These are phyloP conservation scores for Dactylorhiza incarnata DNA, from an alignment of 106 monocot species.

Conservation along the genomic window DNA sequence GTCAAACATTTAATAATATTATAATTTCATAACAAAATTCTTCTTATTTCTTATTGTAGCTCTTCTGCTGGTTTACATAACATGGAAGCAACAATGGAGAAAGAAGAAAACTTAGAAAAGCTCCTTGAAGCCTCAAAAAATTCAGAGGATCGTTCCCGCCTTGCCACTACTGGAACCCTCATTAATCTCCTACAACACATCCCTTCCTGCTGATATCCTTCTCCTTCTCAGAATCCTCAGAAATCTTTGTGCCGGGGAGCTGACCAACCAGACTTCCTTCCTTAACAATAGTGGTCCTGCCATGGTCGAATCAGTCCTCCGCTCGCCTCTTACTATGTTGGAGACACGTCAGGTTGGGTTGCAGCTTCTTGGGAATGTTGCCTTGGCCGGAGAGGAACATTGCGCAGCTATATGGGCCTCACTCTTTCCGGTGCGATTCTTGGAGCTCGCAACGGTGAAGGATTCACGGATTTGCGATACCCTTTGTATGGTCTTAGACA, in stretches of 20 bases:
- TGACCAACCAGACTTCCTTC: slow-evolving; percentile 43
- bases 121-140: slow-evolving; percentile 41
- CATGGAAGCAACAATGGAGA: neutral
- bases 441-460: slow-evolving; percentile 28
- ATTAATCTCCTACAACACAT: slow-evolving; percentile 24
- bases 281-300: slow-evolving; percentile 28
- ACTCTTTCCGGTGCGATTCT: slow-evolving; percentile 36
- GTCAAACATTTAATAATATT: too few relatives aligned
- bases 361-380: slow-evolving; percentile 66
- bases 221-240: slow-evolving; percentile 54
- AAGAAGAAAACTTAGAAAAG: slow-evolving; percentile 20
- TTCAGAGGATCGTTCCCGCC: slow-evolving; percentile 30
- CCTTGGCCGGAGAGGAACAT: slow-evolving; percentile 50
- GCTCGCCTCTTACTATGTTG: slow-evolving; percentile 5
- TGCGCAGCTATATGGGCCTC: slow-evolving; percentile 37
- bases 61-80: neutral
- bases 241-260: slow-evolving; percentile 70
- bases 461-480: slow-evolving; percentile 30
- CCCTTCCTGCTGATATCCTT: slow-evolving; percentile 17
- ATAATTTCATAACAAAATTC: too few relatives aligned
- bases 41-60: neutral
- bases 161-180: slow-evolving; percentile 30
- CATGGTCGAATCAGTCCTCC: slow-evolving; percentile 19
- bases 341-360: slow-evolving; percentile 37
- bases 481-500: slow-evolving; percentile 64